These are phyloP conservation scores for Solanum bulbocastanum DNA, from an alignment of 257 asterid genomes.

Conservation along the genomic window DNA sequence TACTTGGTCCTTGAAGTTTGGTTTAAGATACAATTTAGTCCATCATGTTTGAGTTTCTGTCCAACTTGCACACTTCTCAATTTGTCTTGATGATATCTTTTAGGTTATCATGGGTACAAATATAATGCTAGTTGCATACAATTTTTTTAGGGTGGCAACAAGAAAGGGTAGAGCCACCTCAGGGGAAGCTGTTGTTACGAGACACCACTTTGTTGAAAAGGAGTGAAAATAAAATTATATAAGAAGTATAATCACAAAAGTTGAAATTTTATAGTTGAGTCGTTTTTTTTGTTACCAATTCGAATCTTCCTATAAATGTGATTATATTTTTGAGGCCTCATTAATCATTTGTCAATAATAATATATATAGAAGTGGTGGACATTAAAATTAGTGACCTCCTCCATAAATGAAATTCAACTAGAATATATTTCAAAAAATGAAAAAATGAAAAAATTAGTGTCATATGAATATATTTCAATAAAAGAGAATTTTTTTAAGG, in stretches of 20 bases:
- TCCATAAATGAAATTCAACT: not conserved
- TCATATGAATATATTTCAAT: not conserved
- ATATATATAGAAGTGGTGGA: not conserved
- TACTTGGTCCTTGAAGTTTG: not conserved
- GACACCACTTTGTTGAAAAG: not conserved
- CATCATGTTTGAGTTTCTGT: not conserved
- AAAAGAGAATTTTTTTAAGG: not conserved
- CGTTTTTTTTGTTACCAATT: not conserved
- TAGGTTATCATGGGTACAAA: not conserved
- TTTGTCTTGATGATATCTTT: not conserved
- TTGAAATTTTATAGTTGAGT: not conserved
- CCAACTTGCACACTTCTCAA: not conserved
- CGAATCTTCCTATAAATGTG: not conserved
- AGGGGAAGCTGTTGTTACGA: not conserved
- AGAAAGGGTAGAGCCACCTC: not conserved
- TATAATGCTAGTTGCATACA: not conserved
- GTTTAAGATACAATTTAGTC: not conserved
- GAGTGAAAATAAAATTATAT: not conserved
- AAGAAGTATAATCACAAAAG: not conserved
- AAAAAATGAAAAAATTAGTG: not conserved
- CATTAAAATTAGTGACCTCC: not conserved
- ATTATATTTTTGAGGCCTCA: not conserved
- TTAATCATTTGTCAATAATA: not conserved
- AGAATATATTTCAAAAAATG: not conserved
- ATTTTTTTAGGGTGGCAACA: not conserved